A percentile compares a stretch with the other conserved stretches of the same genome.
These are phyloP conservation scores for Verticillium isaacii DNA, from an alignment of 2,329 filamentous ascomycete genomes.

Conservation along the genomic window DNA sequence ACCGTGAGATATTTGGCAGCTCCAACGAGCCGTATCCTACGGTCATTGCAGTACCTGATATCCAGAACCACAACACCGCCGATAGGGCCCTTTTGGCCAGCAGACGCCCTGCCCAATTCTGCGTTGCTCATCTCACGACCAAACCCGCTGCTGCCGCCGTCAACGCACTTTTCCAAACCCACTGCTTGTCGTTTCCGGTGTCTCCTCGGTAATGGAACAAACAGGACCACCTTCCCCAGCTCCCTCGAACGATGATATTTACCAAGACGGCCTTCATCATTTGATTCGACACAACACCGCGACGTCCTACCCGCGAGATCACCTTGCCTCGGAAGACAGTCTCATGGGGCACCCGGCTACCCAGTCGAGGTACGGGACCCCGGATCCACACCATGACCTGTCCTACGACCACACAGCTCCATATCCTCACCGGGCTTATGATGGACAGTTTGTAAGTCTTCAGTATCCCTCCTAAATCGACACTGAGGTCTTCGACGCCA, in stretches of 20 bases:
- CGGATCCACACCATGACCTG: constrained; percentile 23
- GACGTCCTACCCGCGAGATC: constrained; percentile 18
- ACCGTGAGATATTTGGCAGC: not conserved
- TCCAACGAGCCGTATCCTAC: not conserved
- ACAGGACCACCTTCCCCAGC: constrained; percentile 40
- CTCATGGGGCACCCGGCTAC: constrained; percentile 27
- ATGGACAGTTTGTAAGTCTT: constrained; percentile 9
- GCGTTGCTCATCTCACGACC: no score
- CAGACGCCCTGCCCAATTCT: no score
- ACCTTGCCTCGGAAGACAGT: constrained; percentile 19
- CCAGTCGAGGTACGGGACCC: constrained; percentile 31
- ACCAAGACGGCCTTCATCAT: constrained; percentile 37
- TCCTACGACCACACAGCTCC: constrained; percentile 22
- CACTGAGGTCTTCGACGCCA: not conserved
- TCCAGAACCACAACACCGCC: not conserved
- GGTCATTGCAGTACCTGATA: not conserved
- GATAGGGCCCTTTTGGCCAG: no score
- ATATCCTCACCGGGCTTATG: constrained; percentile 19
- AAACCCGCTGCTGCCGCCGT: no score
- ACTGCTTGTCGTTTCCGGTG: not conserved
- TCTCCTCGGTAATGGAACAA: constrained; percentile 26
- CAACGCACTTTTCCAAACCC: no score
- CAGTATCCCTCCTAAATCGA: not conserved
- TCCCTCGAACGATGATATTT: constrained; percentile 29
- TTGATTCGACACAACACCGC: constrained; percentile 38